These are phyloP conservation scores for Neurospora sp. DNA, from an alignment of 2,329 filamentous ascomycete genomes.

Conservation along the genomic window DNA sequence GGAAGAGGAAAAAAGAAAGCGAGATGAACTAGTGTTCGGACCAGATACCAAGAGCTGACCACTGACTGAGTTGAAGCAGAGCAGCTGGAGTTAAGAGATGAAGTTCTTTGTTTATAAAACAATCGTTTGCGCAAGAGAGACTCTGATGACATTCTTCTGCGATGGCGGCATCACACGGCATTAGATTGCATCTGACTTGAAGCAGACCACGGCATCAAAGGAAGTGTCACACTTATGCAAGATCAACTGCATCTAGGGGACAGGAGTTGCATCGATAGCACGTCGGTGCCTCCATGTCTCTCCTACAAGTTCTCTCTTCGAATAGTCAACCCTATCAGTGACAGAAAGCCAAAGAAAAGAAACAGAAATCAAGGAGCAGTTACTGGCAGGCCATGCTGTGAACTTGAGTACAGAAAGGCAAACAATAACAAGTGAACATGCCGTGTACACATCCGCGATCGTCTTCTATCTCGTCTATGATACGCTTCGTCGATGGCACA, in stretches of 20 bases:
- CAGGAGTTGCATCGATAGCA: not conserved
- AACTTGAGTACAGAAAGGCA: not conserved
- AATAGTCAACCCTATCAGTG: not conserved
- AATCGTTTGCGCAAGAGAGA: not conserved
- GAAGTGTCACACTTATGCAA: not conserved
- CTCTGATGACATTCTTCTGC: not conserved
- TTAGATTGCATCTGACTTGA: not conserved
- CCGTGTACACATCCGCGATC: not conserved
- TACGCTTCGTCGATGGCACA: not conserved
- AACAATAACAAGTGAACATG: not conserved
- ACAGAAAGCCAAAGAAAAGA: not conserved
- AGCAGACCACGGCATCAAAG: not conserved
- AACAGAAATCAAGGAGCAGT: not conserved
- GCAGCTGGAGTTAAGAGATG: not conserved
- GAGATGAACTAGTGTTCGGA: not conserved
- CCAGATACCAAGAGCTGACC: not conserved
- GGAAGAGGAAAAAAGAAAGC: not conserved
- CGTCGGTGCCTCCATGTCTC: not conserved
- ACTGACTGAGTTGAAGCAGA: not conserved
- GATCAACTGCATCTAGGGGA: not conserved
- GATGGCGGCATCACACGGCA: not conserved
- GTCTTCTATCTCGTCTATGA: not conserved
- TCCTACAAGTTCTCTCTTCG: not conserved
- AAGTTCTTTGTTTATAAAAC: not conserved
- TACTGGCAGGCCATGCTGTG: not conserved